Base-by-base conservation (phyloP, 306 rosid genomes). In the Malus sylvestris region DNA sequence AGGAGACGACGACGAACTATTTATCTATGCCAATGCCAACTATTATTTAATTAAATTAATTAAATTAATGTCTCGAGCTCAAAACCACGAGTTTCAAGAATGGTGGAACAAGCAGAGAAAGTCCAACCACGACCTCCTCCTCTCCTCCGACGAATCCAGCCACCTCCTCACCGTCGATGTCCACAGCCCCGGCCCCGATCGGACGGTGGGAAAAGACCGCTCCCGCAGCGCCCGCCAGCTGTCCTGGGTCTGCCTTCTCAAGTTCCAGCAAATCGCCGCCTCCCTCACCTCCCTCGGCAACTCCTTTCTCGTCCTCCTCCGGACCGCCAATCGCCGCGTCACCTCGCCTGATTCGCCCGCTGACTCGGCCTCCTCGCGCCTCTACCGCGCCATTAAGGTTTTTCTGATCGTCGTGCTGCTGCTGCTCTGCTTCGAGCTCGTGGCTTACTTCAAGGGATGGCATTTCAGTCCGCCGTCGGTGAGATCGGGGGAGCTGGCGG, bases 91-190 rank as follows among this genome's bases (percentile, higher is more conserved):
- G 88, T 95, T 95, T 81, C 98, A 92, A 77, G 96, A 95, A 92
- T 95, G 98, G 98, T 95, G 98, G 98, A 95, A 95, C 88, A 84
- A 90, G 79, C 97, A 95, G 65, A 83, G 97, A 68, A 90, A 89
- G 6, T 84, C 32, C 51, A 70, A 74, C 70, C 74, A 79, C 45
- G 90, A 81, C 63, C 76, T 33, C 68, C 15, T 80, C 27, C 78
- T 67, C 30, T 10, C 75, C 30, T 8, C 75, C 11, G 80, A 82
- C 61, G 77, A 77, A 8, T 6, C 86, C 57, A 2, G 59, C 44
- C 29, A 86, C 7, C 76, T 87, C 25, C 65, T 86, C 59, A 13
- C 90, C 71, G 80, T 92, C n/a, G 89, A 92, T 78, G 68, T 94
- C 72, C 67, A 40, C 23, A 70, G 71, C 71, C 72, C 64, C 22